phyloP scores from a whole-genome alignment of 306 rosid genomes.

The Glycyrrhiza uralensis region DNA sequence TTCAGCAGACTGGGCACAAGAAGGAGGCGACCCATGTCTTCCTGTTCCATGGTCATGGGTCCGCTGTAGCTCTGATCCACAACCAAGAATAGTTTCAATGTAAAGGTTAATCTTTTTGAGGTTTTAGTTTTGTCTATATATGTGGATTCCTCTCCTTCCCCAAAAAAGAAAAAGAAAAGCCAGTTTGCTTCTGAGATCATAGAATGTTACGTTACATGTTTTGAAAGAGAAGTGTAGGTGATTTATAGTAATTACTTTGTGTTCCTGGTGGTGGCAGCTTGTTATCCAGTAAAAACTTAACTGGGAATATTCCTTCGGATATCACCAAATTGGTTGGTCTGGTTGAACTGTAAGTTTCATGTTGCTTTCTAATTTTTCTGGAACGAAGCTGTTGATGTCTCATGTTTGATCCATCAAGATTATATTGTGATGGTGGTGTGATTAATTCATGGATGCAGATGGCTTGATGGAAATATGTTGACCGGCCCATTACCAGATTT shows the following conservation, averaged over 20 bases:
- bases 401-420: constrained; percentile 11
- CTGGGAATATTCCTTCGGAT: constrained; percentile 73
- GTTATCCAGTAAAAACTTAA: constrained; percentile 65
- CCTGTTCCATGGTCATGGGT: constrained; percentile 99
- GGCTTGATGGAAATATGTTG: constrained; percentile 49
- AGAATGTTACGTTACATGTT: neutral
- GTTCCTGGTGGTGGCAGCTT: constrained; percentile 50
- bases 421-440: neutral
- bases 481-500: constrained; percentile 84
- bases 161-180: neutral
- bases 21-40: constrained; percentile 93
- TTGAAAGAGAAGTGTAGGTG: neutral
- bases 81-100: constrained; percentile 79
- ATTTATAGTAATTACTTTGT: constrained; percentile 23
- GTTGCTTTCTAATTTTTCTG: neutral
- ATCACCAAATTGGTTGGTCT: constrained; percentile 66
- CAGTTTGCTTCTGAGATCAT: constrained; percentile 12
- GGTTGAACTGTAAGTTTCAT: constrained; percentile 75
- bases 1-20: constrained; percentile 67
- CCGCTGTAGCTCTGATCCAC: constrained; percentile 75
- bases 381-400: neutral
- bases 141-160: neutral
- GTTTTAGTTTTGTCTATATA: neutral
- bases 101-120: constrained; percentile 36
- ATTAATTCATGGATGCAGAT: constrained; percentile 28